Evolutionary conservation across 805 yeast genomes (phyloP).

Genomic region (Metschnikowia colocasiae): DNA sequence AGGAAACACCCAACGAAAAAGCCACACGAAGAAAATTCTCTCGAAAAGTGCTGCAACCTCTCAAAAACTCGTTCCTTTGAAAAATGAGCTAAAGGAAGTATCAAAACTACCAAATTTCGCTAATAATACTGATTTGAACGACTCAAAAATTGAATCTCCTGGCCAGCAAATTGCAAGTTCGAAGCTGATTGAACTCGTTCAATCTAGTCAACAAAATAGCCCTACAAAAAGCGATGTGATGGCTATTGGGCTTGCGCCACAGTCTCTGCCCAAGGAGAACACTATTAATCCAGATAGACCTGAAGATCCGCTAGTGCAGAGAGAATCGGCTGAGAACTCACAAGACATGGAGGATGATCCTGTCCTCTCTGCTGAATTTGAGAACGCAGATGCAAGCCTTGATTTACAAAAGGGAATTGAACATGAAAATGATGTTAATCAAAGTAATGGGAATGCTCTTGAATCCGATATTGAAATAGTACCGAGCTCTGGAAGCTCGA

Average conservation of each 20-base stretch:
- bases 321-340: background rate
- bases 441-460: background rate
- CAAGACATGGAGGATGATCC: background rate
- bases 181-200: background rate
- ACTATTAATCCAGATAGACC: background rate
- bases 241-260: constrained; percentile 1
- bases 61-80: background rate
- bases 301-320: background rate
- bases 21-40: background rate
- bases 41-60: background rate
- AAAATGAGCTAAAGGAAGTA: background rate
- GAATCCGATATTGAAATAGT: background rate
- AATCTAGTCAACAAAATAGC: background rate
- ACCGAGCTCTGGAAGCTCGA: background rate
- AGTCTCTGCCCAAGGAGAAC: constrained; percentile 5
- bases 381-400: background rate
- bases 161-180: background rate
- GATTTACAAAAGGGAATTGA: background rate
- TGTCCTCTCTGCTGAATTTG: background rate
- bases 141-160: background rate
- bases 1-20: constrained; percentile 2
- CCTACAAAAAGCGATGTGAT: background rate
- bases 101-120: background rate
- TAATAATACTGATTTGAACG: background rate
- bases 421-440: background rate